These are phyloP conservation scores for Clausena lansium DNA, from an alignment of 345 rosid species.

Conservation along the genomic window DNA sequence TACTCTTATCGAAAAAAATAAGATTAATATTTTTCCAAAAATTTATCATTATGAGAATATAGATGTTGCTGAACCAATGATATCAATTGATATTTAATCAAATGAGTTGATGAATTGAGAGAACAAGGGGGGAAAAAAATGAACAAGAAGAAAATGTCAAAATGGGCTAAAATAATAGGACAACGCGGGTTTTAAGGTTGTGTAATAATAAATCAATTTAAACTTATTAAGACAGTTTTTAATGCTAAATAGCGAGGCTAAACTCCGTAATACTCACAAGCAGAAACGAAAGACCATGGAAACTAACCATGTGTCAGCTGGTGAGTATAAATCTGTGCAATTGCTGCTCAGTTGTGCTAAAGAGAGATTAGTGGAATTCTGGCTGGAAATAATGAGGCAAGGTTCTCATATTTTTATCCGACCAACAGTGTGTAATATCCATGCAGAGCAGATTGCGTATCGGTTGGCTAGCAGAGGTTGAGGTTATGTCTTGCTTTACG, in stretches of 20 bases:
- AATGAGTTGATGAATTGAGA: too few relatives aligned
- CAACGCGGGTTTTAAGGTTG: not conserved
- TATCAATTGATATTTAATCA: too few relatives aligned
- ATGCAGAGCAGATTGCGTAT: not conserved
- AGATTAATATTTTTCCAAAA: not conserved
- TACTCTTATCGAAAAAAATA: too few relatives aligned
- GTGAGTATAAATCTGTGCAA: not conserved
- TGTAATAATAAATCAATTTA: too few relatives aligned
- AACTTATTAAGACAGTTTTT: not conserved
- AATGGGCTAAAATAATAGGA: too few relatives aligned
- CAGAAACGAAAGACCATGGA: not conserved
- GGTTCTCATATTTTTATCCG: not conserved
- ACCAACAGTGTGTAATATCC: not conserved
- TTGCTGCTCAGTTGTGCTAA: not conserved
- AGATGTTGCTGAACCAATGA: too few relatives aligned
- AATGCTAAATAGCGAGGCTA: not conserved
- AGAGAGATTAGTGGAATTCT: not conserved
- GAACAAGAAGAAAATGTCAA: too few relatives aligned
- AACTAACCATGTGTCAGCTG: not conserved
- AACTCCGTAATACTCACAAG: not conserved
- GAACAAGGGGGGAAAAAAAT: too few relatives aligned
- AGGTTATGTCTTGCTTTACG: constrained; percentile 56
- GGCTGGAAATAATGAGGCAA: too few relatives aligned
- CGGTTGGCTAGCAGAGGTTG: constrained; percentile 38
- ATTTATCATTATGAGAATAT: too few relatives aligned